Base-by-base conservation (phyloP, 129 eudicot genomes). In the Solidago caesia region DNA sequence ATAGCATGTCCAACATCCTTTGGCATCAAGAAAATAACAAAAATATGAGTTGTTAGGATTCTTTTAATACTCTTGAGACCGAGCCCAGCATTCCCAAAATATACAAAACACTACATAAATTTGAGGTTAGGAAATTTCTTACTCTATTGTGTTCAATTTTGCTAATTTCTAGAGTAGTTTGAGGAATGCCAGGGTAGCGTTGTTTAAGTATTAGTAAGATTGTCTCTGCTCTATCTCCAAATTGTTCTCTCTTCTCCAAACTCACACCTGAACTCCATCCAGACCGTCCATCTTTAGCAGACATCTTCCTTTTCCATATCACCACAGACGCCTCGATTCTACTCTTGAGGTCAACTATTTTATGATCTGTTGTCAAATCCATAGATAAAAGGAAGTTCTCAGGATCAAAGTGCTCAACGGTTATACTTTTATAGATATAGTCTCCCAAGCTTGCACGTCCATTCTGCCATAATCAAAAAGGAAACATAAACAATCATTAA, bases 401-500 rank as follows among this genome's bases (percentile, higher is more conserved):
- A 0, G 96, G 96, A 52, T 95, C 97, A 71, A 95, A 95, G 77
- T 81, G 84, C 6, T 95, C 96, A 52, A 73, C 88, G 11, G 97
- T 95, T 45, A 95, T 89, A 64, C 82, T 84, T 67, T 85, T 95
- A 73, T 95, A 95, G 49, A 89, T 87, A 43, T 78, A 64, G 68
- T 95, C 99, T 60, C 99, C 99, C 0, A 95, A 87, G 84, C 96
- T 91, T 16, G 88, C 87, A 48, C 92, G 84, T 75, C 99, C 99
- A 68, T 95, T 95, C 99, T 95, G 74, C 64, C 77, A 75, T 61
- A 72, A 74, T 72, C 44, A 25, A 63, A 8, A 44, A 56, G 21
- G 61, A 58, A 68, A 57, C 64, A 64, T 41, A 52, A 8, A 29
- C 10, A 46, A 67, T 67, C 62, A 68, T 57, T 49, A 45, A 14